These are phyloP conservation scores for Delonix regia DNA, from an alignment of 306 rosid species.

Conservation along the genomic window DNA sequence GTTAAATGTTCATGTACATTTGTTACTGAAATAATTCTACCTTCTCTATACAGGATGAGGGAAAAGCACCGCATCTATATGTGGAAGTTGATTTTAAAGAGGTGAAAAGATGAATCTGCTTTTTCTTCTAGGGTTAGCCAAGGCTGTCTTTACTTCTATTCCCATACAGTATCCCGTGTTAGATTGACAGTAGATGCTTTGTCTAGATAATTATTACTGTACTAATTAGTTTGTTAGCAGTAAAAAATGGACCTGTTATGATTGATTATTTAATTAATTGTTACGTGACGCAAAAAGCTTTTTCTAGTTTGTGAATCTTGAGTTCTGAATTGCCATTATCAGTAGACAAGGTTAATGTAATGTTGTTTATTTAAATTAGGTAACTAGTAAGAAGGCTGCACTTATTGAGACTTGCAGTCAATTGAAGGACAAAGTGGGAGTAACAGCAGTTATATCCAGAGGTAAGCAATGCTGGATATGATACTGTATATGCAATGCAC, in stretches of 20 bases:
- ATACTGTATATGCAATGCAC: slow-evolving; percentile 16
- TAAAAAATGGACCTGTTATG: neutral
- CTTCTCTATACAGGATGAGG: slow-evolving; percentile 72
- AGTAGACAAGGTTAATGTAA: slow-evolving; percentile 13
- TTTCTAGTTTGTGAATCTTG: neutral
- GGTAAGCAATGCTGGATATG: slow-evolving; percentile 50
- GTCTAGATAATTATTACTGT: slow-evolving; percentile 26
- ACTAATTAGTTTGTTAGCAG: neutral
- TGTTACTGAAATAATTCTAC: slow-evolving; percentile 27
- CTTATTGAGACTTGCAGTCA: slow-evolving; percentile 69
- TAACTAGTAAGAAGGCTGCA: slow-evolving; percentile 84
- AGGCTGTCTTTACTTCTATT: slow-evolving; percentile 23
- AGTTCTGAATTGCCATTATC: slow-evolving; percentile 5
- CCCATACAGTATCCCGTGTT: slow-evolving; percentile 17
- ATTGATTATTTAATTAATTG: slow-evolving; percentile 19
- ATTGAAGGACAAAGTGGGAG: slow-evolving; percentile 75
- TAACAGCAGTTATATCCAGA: slow-evolving; percentile 64
- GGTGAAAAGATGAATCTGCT: slow-evolving; percentile 51
- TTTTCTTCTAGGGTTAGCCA: slow-evolving; percentile 5
- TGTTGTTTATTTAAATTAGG: slow-evolving; percentile 51
- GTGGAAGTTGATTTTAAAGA: slow-evolving; percentile 96
- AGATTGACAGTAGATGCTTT: slow-evolving; percentile 22
- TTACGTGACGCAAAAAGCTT: slow-evolving; percentile 17
- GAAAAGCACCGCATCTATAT: slow-evolving; percentile 74
- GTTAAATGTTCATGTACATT: slow-evolving; percentile 20